Base-by-base conservation (phyloP, 345 rosid genomes). In the Anastatica hierochuntica region DNA sequence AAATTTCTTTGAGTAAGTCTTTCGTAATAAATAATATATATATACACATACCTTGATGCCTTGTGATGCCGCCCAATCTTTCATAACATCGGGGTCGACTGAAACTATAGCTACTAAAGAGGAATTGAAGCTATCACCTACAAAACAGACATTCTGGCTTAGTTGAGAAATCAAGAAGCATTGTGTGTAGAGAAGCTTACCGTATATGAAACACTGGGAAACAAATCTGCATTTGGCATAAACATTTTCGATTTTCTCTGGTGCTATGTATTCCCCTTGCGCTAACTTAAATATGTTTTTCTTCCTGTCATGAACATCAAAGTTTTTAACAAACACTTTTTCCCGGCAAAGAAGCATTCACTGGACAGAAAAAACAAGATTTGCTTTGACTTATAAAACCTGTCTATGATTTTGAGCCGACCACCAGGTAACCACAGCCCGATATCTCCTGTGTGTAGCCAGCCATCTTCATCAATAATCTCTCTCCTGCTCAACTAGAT, bases 201-300 rank as follows among this genome's bases (percentile, higher is more conserved):
- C 99, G 56, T 92, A 75, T 35, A 92, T 72, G 74, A 92, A 92
- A 73, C 95, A 83, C 49, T 88, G 97, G 29, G 65, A 74, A 15
- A 83, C 60, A 60, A 81, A 92, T 55, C 70, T 77, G 94, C 97
- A 88, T 56, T 88, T 92, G 8, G 94, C 85, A 62, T 85, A 85
- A 6, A 85, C 89, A 64, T 92, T 92, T 83, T 88, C 97, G 3
- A 92, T 85, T 73, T 92, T 92, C 76, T 92, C 99, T 0, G 99
- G 97, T 54, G 99, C 99, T 64, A 92, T 85, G 68, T 88, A 92
- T 79, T 92, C 99, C 50, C 99, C 99, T 27, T 92, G 99, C 13
- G 99, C 95, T 74, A 92, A 63, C 69, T 92, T 94, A 71, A 94
- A 94, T 59, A 94, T 94, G 74, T 94, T 94, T 78, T 94, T 94